Evolutionary conservation across 192 early-diverging fungal species (phyloP).

Genomic region (Funneliformis mosseae): DNA sequence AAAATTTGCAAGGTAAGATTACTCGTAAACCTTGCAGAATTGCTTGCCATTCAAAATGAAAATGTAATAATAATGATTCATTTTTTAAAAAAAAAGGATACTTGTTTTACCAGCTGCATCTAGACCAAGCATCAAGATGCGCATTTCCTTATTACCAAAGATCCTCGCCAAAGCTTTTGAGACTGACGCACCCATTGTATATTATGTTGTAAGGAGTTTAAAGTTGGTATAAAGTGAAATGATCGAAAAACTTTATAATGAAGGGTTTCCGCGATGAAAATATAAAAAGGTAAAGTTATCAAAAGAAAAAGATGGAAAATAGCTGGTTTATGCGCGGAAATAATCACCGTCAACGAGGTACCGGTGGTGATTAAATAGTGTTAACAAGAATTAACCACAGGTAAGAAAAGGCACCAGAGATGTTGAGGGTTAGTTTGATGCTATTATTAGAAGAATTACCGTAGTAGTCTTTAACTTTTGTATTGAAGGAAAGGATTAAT

Average conservation of each 20-base stretch:
- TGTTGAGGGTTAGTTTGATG: too few species aligned
- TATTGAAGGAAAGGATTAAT: too few species aligned
- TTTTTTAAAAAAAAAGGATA: constrained; percentile 33
- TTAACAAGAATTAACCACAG: too few species aligned
- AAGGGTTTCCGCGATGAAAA: neutral
- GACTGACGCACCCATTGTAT: constrained; percentile 4
- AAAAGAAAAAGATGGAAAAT: neutral
- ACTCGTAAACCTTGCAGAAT: neutral
- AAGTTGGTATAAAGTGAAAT: neutral
- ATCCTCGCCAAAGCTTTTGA: constrained; percentile 71
- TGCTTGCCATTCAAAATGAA: neutral
- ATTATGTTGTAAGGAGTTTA: neutral
- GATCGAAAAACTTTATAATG: neutral
- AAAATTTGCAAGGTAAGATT: neutral
- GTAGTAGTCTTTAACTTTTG: too few species aligned
- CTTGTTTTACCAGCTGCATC: constrained; percentile 95
- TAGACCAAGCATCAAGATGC: constrained; percentile 93
- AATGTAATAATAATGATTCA: neutral
- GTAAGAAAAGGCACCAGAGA: too few species aligned
- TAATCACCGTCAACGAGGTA: neutral
- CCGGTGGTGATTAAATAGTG: neutral
- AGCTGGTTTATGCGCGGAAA: neutral
- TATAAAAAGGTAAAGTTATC: neutral
- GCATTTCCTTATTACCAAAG: constrained; percentile 94
- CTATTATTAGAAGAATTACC: too few species aligned